phyloP scores from a whole-genome alignment of 352 stramenopile species.

The Phytophthora pinifolia region DNA sequence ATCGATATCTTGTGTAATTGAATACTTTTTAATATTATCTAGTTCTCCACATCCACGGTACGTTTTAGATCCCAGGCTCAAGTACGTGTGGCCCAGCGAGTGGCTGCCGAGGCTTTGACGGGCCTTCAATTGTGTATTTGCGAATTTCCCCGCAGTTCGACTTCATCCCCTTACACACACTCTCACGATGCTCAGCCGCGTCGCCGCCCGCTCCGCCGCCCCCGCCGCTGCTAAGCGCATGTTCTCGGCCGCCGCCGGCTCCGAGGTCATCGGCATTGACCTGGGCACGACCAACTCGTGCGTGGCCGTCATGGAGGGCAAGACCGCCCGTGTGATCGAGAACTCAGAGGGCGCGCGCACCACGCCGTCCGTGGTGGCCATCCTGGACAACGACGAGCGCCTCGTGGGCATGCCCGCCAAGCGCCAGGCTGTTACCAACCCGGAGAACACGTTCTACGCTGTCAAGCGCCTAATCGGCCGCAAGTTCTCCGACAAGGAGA shows the following conservation, averaged over 20 bases:
- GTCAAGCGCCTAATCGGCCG: conserved; percentile 98
- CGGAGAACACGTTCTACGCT: conserved; percentile 97
- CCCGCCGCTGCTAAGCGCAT: conserved; percentile 39
- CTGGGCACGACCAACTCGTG: conserved; percentile 98
- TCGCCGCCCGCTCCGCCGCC: conserved; percentile 17
- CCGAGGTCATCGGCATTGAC: conserved; percentile 95
- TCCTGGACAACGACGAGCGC: conserved; percentile 91
- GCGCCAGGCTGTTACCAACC: conserved; percentile 97
- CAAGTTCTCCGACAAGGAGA: conserved; percentile 92
- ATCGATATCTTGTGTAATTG: too few relatives aligned
- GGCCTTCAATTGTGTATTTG: conserved; percentile 38
- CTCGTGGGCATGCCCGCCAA: conserved; percentile 96
- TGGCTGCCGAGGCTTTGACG: conserved; percentile 14
- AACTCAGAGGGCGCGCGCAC: conserved; percentile 97
- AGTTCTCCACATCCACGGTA: not conserved
- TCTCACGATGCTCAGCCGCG: conserved; percentile 27
- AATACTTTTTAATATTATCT: too few relatives aligned
- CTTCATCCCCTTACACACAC: not conserved
- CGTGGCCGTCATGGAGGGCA: conserved; percentile 58
- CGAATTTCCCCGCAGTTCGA: conserved; percentile 28
- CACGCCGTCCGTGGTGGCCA: conserved; percentile 96
- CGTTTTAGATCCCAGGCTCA: conserved; percentile 6
- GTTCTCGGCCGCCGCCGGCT: conserved; percentile 49
- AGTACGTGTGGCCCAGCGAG: conserved; percentile 24
- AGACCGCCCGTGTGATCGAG: conserved; percentile 96